A percentile compares a stretch with the other conserved stretches of the same genome.
Evolutionary conservation across 2,329 filamentous ascomycete genomes (phyloP).

Genomic region (Nakataea oryzae): DNA sequence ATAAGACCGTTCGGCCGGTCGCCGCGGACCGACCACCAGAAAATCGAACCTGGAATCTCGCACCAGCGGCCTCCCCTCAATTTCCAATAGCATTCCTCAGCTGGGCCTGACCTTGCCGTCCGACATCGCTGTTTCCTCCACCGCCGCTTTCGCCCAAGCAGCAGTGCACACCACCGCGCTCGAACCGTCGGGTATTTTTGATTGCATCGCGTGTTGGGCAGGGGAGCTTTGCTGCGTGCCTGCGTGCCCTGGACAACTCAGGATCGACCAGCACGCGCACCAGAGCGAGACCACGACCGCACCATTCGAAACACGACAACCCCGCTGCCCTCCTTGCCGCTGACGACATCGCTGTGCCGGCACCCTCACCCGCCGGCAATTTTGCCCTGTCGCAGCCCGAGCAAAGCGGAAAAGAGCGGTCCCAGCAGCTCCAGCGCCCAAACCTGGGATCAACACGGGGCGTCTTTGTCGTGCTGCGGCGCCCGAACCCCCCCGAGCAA

Average conservation of each 20-base stretch:
- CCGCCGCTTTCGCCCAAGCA: background rate
- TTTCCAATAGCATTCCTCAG: background rate
- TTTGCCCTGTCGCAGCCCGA: background rate
- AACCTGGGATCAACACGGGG: background rate
- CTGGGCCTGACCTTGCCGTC: background rate
- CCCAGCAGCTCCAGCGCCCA: background rate
- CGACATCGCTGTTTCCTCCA: too few species aligned
- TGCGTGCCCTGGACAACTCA: background rate
- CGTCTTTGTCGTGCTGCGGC: background rate
- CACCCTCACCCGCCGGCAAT: background rate
- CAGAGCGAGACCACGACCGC: background rate
- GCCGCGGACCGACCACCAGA: background rate
- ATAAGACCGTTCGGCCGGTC: background rate
- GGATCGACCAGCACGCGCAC: background rate
- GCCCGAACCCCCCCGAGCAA: background rate
- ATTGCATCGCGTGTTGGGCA: background rate
- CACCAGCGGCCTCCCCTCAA: background rate
- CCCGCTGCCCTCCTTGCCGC: background rate
- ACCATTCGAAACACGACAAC: constrained; percentile 2
- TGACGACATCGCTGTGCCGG: constrained; percentile 2
- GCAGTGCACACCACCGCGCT: too few species aligned
- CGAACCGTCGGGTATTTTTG: too few species aligned
- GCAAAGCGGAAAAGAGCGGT: background rate
- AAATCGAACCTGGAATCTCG: background rate
- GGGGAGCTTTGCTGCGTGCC: background rate